A percentile compares a stretch with the other conserved stretches of the same genome.
Conservation (phyloP, 1,284 basidiomycete genomes). For the Puccinia horiana region DNA sequence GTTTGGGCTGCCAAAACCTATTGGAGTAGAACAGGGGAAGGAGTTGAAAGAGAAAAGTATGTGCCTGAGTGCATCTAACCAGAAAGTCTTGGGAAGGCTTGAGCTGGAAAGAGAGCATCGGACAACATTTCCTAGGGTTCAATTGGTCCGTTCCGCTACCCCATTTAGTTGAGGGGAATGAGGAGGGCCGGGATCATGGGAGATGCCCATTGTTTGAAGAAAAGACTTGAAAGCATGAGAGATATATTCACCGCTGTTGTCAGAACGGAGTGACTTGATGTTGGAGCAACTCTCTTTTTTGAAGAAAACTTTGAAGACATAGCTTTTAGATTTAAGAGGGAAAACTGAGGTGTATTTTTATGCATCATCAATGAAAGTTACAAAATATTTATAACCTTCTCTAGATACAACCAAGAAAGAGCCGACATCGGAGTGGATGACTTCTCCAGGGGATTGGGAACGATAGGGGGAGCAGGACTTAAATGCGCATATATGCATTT, state of each 20-base stretch:
- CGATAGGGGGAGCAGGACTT: not conserved
- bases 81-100: too few relatives aligned
- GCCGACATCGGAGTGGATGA: not conserved
- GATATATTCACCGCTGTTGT: slow-evolving; percentile 23
- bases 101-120: too few relatives aligned
- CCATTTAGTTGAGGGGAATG: too few relatives aligned
- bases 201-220: not conserved
- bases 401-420: not conserved
- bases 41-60: slow-evolving; percentile 5
- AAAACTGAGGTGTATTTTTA: slow-evolving; percentile 14
- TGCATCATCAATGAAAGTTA: slow-evolving; percentile 16
- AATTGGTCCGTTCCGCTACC: slow-evolving; percentile 3
- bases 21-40: slow-evolving; percentile 3
- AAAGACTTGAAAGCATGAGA: not conserved
- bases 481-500: not conserved
- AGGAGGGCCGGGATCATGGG: slow-evolving; percentile 7
- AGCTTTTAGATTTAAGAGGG: slow-evolving; percentile 29
- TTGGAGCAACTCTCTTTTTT: slow-evolving; percentile 52
- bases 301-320: slow-evolving; percentile 55
- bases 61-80: slow-evolving; percentile 8
- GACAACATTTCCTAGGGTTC: not conserved
- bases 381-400: slow-evolving; percentile 29
- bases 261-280: not conserved
- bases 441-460: not conserved
- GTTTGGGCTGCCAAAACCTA: too few relatives aligned